Conservation (phyloP, 805 yeast species). For the Cyberlindnera mrakii region DNA sequence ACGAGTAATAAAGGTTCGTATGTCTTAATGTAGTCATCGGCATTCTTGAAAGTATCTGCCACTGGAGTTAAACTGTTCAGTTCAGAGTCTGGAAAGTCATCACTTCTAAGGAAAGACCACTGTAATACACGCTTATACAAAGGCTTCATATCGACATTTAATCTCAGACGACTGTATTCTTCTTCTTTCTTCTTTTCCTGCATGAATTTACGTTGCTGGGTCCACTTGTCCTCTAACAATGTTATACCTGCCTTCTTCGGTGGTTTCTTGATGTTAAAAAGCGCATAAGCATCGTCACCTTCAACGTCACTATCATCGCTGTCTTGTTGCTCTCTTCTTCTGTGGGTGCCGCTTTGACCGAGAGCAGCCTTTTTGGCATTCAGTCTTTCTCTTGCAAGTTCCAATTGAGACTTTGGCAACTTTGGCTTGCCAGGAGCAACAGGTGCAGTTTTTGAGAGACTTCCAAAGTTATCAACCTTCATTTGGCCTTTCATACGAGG, state of each 20-base stretch:
- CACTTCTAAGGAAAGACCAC: conserved; percentile 65
- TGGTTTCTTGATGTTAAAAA: conserved; percentile 25
- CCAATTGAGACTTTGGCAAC: conserved; percentile 31
- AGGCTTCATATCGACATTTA: conserved; percentile 73
- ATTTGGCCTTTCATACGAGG: conserved; percentile 24
- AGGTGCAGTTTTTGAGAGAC: conserved; percentile 25
- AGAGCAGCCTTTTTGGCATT: conserved; percentile 24
- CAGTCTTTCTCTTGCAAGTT: conserved; percentile 30
- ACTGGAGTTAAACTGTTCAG: conserved; percentile 31
- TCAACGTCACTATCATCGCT: conserved; percentile 25
- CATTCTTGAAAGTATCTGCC: conserved; percentile 47
- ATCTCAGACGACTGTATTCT: conserved; percentile 69
- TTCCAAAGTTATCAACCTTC: conserved; percentile 33
- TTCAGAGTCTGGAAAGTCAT: conserved; percentile 55
- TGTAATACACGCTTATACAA: conserved; percentile 60
- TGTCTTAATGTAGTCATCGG: conserved; percentile 58
- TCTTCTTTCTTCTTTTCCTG: conserved; percentile 49
- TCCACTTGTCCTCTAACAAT: conserved; percentile 25
- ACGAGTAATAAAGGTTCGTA: conserved; percentile 78
- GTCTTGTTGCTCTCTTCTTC: neutral
- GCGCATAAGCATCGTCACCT: conserved; percentile 29
- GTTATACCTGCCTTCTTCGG: conserved; percentile 25
- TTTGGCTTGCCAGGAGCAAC: conserved; percentile 21
- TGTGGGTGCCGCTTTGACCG: conserved; percentile 33
- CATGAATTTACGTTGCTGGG: conserved; percentile 26